Evolutionary conservation across 2,329 filamentous ascomycete genomes (phyloP), one percentile per base, ranked within the genome.

Genomic region (Remersonia thermophila): DNA sequence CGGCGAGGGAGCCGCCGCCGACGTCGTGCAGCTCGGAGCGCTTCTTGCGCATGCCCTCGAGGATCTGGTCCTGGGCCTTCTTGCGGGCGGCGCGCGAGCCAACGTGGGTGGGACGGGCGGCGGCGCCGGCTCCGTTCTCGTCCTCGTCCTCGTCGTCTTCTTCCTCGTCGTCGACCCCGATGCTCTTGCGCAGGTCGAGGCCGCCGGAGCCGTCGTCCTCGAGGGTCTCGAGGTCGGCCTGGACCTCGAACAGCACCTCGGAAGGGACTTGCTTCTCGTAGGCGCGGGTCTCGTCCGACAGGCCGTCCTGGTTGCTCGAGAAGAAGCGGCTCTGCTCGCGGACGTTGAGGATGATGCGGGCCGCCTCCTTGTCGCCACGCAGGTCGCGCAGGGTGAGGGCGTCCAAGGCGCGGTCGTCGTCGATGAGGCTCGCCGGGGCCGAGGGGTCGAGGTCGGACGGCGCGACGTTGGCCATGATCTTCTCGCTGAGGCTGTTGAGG

Each of bases 401-500:
- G 44, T 78, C 74, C 52, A 80, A 91, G 0, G 80, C 78, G 27
- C 77, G 71, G 47, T 86, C 80, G 41, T 85, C 80, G 50, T 78
- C 63, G 2, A 77, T 78, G 12, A 37, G 18, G 8, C 33, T 36
- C 27, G 39, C 39, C 2, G 77, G 72, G 4, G 67, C 69, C 42
- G 78, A 71, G 1, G 73, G 69, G 41, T 80, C 73, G n/a, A 66
- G 61, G 54, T 95, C 86, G 4, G 80, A 75, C 1, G 86, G 81
- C 2, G 81, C 75, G 9, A 94, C 84, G 45, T 87, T 82, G 32
- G 81, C 81, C 71, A 98, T 80, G 55, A 98, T 82, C 59, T 93
- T 95, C 57, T 91, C 85, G 50, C 85, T 94, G 38, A 96, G 70
- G 42, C 73, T 84, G 55, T 98, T 98, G 38, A 98, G 65, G 0